Percentiles rank a stretch among this genome's conserved stretches.
Evolutionary conservation across 495 filamentous ascomycete genomes (phyloP).

Genomic region (Neurospora sp.): DNA sequence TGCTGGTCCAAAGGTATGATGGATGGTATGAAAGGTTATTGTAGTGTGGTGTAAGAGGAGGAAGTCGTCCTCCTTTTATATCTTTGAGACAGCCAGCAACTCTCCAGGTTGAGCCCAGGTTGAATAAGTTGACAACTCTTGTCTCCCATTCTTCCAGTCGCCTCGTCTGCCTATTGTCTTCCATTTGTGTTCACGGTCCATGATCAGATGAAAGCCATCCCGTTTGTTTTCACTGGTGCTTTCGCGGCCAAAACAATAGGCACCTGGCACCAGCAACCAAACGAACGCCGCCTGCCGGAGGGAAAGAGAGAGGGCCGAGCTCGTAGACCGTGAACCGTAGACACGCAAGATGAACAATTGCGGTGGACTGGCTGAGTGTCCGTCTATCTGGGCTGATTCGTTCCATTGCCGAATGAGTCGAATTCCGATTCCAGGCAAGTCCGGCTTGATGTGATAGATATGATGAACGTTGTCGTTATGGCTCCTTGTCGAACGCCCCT

Average conservation of each 20-base stretch:
- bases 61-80: neutral
- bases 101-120: neutral
- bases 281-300: neutral
- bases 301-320: neutral
- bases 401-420: neutral
- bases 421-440: neutral
- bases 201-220: neutral
- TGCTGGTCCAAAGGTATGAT: neutral
- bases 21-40: neutral
- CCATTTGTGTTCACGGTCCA: neutral
- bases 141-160: neutral
- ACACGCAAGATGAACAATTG: neutral
- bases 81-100: neutral
- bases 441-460: neutral
- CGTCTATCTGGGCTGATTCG: too few relatives aligned
- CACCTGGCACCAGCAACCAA: neutral
- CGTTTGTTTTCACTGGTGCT: neutral
- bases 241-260: neutral
- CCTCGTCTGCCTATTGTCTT: neutral
- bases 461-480: neutral
- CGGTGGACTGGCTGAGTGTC: neutral
- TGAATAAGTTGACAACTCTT: neutral
- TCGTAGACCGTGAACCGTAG: neutral
- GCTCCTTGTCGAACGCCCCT: neutral
- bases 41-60: neutral